Evolutionary conservation across 164 flowering plant species (phyloP).

Genomic region (Nymphaea colorata): DNA sequence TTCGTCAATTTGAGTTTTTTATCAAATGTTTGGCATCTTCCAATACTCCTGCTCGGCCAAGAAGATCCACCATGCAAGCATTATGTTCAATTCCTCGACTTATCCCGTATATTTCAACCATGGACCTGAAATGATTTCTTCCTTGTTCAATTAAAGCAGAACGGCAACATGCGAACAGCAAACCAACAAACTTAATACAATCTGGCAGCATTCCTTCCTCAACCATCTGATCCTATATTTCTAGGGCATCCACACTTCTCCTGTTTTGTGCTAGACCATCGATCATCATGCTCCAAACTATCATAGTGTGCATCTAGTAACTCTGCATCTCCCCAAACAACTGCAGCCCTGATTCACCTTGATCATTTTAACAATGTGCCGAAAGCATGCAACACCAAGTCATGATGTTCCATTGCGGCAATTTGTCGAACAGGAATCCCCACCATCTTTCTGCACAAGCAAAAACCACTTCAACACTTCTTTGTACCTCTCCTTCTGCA

Average conservation of each 20-base stretch:
- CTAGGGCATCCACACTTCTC: constrained; percentile 46
- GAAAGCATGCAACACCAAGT: constrained; percentile 75
- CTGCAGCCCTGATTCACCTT: constrained; percentile 34
- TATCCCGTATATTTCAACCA: constrained; percentile 41
- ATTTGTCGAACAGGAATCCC: constrained; percentile 49
- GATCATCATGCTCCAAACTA: constrained; percentile 88
- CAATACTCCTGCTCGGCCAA: constrained; percentile 70
- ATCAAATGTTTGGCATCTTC: constrained; percentile 80
- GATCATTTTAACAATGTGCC: constrained; percentile 60
- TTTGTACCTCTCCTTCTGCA: constrained; percentile 47
- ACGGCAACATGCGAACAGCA: constrained; percentile 84
- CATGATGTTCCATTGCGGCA: constrained; percentile 50
- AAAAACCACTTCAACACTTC: constrained; percentile 44
- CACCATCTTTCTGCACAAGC: constrained; percentile 25
- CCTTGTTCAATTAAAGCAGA: constrained; percentile 66
- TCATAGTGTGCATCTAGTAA: constrained; percentile 40
- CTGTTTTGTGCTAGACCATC: constrained; percentile 84
- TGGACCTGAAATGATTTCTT: constrained; percentile 34
- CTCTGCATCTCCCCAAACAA: constrained; percentile 42
- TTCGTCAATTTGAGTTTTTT: constrained; percentile 22
- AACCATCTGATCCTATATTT: constrained; percentile 45
- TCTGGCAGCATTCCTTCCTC: constrained; percentile 48
- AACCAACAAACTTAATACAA: constrained; percentile 59
- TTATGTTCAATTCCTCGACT: constrained; percentile 54
- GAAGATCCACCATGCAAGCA: constrained; percentile 83